Evolutionary conservation across 768 basidiomycete genomes (phyloP), one percentile per base, ranked within the genome.

Genomic region (Podaxis rugospora): DNA sequence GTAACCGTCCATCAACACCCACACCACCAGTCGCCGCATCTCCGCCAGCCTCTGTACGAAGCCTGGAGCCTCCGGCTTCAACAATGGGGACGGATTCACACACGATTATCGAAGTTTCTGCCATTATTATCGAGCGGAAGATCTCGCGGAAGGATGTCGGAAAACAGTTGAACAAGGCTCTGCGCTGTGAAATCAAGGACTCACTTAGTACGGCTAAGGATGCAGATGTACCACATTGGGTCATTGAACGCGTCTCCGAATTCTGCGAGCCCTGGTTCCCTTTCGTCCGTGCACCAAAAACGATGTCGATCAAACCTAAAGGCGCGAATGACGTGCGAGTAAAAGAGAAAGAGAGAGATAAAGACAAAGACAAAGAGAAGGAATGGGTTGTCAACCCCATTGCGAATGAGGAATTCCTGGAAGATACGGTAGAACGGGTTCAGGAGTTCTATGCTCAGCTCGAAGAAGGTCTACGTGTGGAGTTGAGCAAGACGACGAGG

Each of bases 361-460:
- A 66, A 52, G 58, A 27, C 60, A 18, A 65, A 66, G 42, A 68
- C 50, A 67, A 68, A 50, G 69, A 62, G 18, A 67, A 59, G 62
- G 74, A 73, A 55, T 80, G 80, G 66, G 68, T 77, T 0, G 75
- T 84, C n/a, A 81, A 84, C 56, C 68, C 72, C 3, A 66, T 78
- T 1, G 74, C 71, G n/a, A 18, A 25, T 14, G 54, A 55, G 25
- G 83, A 83, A 42, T 74, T 74, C 11, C 75, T 80, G 0, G 87
- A 87, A 27, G 85, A 85, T 28, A 72, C 77, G 1, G 74, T 76
- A 9, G 80, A 83, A 42, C 73, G 75, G 9, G 70, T 94, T 57
- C 93, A 95, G 70, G 81, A 82, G 39, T 91, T 97, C 67, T 90
- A 91, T 69, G 71, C 75, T 5, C 69, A 65, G 3, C 71, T 93